Evolutionary conservation across 2,329 filamentous ascomycete genomes (phyloP).

Genomic region (Monilinia aucupariae): DNA sequence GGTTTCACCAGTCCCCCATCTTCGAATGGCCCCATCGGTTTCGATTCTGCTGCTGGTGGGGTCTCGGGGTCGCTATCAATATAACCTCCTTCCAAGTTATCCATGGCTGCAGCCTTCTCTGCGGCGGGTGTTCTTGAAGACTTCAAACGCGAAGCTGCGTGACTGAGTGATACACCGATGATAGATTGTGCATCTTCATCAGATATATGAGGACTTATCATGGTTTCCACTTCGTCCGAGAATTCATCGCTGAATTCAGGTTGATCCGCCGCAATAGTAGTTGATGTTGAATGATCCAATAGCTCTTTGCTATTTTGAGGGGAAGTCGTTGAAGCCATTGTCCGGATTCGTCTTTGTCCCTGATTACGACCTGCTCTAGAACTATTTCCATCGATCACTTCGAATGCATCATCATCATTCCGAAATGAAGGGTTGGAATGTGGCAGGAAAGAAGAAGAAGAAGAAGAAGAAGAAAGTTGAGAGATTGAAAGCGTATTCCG

Average conservation of each 20-base stretch:
- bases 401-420: neutral
- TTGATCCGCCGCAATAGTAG: slow-evolving; percentile 14
- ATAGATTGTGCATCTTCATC: slow-evolving; percentile 54
- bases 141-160: slow-evolving; percentile 50
- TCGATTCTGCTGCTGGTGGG: slow-evolving; percentile 24
- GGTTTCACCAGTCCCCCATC: neutral
- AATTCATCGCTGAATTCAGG: slow-evolving; percentile 19
- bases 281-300: slow-evolving; percentile 11
- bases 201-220: slow-evolving; percentile 24
- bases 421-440: neutral
- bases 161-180: slow-evolving; percentile 54
- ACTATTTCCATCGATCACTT: neutral
- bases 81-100: slow-evolving; percentile 43
- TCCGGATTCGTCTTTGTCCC: slow-evolving; percentile 15
- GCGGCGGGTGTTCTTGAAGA: slow-evolving; percentile 50
- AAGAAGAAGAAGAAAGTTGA: neutral
- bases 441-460: slow-evolving; percentile 2
- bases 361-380: slow-evolving; percentile 1
- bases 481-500: slow-evolving; percentile 4
- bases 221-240: slow-evolving; percentile 25
- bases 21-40: neutral
- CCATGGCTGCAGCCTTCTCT: slow-evolving; percentile 54
- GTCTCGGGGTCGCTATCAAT: slow-evolving; percentile 36
- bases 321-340: slow-evolving; percentile 3
- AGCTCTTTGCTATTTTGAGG: neutral